Evolutionary conservation across 2,329 filamentous ascomycete genomes (phyloP), one percentile per base, ranked within the genome.

Genomic region (Uncinocarpus reesii): DNA sequence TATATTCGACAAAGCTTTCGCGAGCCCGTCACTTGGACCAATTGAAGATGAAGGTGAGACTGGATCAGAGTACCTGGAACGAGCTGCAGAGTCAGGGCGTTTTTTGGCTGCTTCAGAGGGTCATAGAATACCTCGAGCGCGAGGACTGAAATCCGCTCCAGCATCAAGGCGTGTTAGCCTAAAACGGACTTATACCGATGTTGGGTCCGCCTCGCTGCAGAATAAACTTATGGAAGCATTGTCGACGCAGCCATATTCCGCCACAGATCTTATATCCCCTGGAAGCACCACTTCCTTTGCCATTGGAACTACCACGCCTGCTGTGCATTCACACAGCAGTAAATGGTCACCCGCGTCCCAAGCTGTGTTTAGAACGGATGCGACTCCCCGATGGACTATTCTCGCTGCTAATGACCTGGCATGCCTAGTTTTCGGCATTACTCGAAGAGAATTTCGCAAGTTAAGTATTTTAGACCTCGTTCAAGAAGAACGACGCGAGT

Each of bases 341-440:
- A 80, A 92, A 64, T 95, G 88, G 81, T 82, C 85, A 11, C 88
- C 88, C 6, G 86, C 87, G 35, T 86, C 90, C 4, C 92, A 98
- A 65, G 92, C 92, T 46, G 95, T 98, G 49, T 98, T 98, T 63
- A 93, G 90, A 6, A 98, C 92, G n/a, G 86, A 94, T 65, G 77
- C 85, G 11, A 81, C 84, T 54, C 78, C 86, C 7, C 92, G 90
- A 2, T 98, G 88, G 85, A 98, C 90, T 1, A 95, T 98, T 51
- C 78, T 95, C 46, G 86, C 92, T 2, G 92, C 92, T 42, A 98
- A 98, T 62, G 92, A 98, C 63, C 74, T 98, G 42, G 92, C 92
- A 15, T 98, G 92, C 66, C 74, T 98, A 36, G 83, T 96, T n/a
- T 98, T 96, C 68, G 92, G 92, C n/a, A 87, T 98, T 7, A 95